These are phyloP conservation scores for Penstemon newberryi DNA, from an alignment of 257 asterid genomes.

Conservation along the genomic window DNA sequence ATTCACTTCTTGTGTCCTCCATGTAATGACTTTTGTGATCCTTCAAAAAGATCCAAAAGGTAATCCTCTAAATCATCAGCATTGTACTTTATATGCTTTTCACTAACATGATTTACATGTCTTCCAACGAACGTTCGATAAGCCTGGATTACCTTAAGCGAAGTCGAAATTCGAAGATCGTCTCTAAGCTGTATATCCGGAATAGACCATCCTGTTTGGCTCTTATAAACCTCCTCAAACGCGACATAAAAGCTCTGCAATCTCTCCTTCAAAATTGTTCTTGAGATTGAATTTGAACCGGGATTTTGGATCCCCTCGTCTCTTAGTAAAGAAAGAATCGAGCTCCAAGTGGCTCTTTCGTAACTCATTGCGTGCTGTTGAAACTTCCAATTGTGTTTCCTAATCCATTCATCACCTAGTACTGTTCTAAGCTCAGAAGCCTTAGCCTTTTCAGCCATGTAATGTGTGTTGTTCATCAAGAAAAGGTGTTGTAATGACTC, in stretches of 20 bases:
- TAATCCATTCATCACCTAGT: conserved; percentile 69
- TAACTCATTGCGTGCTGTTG: conserved; percentile 51
- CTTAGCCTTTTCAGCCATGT: conserved; percentile 60
- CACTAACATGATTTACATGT: conserved; percentile 41
- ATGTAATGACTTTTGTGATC: conserved; percentile 46
- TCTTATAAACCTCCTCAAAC: conserved; percentile 66
- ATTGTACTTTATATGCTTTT: conserved; percentile 61
- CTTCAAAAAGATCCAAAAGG: conserved; percentile 64
- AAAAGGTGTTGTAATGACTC: conserved; percentile 52
- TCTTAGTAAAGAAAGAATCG: conserved; percentile 35
- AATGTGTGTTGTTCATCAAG: conserved; percentile 75
- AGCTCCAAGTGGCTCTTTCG: conserved; percentile 56
- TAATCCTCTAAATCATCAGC: conserved; percentile 55
- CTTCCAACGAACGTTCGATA: conserved; percentile 43
- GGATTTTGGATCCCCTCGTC: conserved; percentile 39
- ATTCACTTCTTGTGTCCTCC: conserved; percentile 45
- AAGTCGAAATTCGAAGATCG: conserved; percentile 49
- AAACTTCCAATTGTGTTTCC: conserved; percentile 39
- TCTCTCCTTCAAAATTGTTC: conserved; percentile 55
- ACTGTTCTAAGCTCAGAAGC: conserved; percentile 43
- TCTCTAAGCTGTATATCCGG: conserved; percentile 60
- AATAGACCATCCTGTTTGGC: conserved; percentile 64
- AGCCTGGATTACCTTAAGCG: conserved; percentile 46
- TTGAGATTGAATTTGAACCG: conserved; percentile 10
- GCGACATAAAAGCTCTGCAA: conserved; percentile 44